Evolutionary conservation across 1,284 basidiomycete genomes (phyloP).

Genomic region (Sphaerobolus stellatus): DNA sequence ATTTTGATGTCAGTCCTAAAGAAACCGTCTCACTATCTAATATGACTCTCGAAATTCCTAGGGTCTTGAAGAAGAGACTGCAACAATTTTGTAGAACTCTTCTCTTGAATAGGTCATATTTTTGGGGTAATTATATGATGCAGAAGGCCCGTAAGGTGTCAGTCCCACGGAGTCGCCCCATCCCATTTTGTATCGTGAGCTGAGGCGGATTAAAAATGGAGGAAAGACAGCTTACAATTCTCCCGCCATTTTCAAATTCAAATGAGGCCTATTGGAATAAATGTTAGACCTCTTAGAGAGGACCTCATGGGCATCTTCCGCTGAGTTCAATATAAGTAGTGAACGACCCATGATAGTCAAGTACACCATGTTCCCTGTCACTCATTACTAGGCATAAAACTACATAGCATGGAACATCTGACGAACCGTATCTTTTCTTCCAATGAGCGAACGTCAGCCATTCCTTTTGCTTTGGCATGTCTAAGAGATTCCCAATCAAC

Average conservation of each 20-base stretch:
- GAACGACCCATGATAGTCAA: neutral
- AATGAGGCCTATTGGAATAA: neutral
- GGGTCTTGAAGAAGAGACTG: neutral
- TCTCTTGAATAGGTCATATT: neutral
- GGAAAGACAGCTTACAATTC: conserved; percentile 41
- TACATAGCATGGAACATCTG: too few relatives aligned
- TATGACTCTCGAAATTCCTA: neutral
- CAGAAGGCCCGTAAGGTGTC: neutral
- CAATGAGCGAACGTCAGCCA: conserved; percentile 19
- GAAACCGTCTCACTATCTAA: neutral
- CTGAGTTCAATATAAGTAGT: neutral
- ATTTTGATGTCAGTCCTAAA: too few relatives aligned
- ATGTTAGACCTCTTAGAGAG: neutral
- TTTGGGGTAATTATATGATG: neutral
- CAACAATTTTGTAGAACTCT: neutral
- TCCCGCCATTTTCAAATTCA: too few relatives aligned
- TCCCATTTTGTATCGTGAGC: conserved; percentile 39
- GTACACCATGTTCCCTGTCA: neutral
- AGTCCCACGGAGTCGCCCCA: conserved; percentile 26
- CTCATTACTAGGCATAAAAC: neutral
- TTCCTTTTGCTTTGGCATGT: conserved; percentile 18
- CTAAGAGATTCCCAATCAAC: conserved; percentile 21
- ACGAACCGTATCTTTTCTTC: conserved; percentile 20
- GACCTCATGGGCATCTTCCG: neutral
- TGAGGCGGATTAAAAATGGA: neutral